A percentile compares a stretch with the other conserved stretches of the same genome.
These are phyloP conservation scores for Pseudogymnoascus sp. DNA, from an alignment of 2,329 filamentous ascomycete genomes.

Conservation along the genomic window DNA sequence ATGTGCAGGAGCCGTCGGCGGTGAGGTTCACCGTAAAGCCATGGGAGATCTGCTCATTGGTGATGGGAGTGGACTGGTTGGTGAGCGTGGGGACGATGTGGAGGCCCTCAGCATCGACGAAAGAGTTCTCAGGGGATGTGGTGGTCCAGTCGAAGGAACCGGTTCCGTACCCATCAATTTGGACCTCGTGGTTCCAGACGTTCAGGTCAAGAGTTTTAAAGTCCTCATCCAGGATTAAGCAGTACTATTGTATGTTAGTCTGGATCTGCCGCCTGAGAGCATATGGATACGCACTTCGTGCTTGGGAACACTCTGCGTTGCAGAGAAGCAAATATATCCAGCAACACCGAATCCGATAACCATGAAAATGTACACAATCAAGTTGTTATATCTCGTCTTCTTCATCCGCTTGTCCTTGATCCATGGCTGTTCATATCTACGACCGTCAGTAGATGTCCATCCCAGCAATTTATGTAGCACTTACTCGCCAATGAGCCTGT, in stretches of 20 bases:
- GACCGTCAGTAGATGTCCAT: neutral
- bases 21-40: slow-evolving; percentile 38
- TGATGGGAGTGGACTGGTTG: slow-evolving; percentile 32
- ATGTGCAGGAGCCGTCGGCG: slow-evolving; percentile 35
- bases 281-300: neutral
- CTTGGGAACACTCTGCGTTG: slow-evolving; percentile 8
- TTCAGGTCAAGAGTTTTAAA: slow-evolving; percentile 37
- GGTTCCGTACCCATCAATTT: slow-evolving; percentile 33
- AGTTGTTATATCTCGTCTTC: slow-evolving; percentile 29
- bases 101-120: slow-evolving; percentile 39
- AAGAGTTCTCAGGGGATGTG: slow-evolving; percentile 37
- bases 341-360: slow-evolving; percentile 29
- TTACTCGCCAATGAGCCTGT: slow-evolving; percentile 25
- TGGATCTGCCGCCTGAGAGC: neutral
- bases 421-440: slow-evolving; percentile 32
- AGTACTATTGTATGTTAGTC: slow-evolving; percentile 32
- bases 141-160: slow-evolving; percentile 49
- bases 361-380: slow-evolving; percentile 28
- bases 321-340: slow-evolving; percentile 28
- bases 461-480: neutral
- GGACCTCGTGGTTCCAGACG: slow-evolving; percentile 42
- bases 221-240: slow-evolving; percentile 41
- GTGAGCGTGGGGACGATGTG: slow-evolving; percentile 48
- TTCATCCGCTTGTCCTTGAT: slow-evolving; percentile 27
- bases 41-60: slow-evolving; percentile 30